Evolutionary conservation across 306 rosid genomes (phyloP).

Genomic region (Fragaria ananassa): DNA sequence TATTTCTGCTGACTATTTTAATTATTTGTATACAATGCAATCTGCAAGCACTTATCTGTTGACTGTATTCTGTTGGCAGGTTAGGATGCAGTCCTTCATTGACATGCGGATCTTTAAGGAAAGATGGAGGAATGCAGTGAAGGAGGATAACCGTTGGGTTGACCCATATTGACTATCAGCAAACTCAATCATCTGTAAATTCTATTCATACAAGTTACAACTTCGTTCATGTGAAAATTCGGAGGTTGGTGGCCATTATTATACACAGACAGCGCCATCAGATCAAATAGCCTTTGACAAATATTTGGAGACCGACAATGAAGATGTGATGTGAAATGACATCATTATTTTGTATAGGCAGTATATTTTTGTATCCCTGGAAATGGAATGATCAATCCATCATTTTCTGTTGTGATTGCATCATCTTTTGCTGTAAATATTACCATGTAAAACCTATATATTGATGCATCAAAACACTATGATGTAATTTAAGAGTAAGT

Average conservation of each 20-base stretch:
- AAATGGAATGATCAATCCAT: not conserved
- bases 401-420: not conserved
- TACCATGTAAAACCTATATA: not conserved
- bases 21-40: not conserved
- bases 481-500: too few relatives aligned
- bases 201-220: not conserved
- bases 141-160: slow-evolving; percentile 40
- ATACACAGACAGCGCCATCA: slow-evolving; percentile 22
- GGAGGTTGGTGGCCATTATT: not conserved
- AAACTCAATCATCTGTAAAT: slow-evolving; percentile 29
- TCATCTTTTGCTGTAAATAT: slow-evolving; percentile 11
- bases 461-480: too few relatives aligned
- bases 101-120: slow-evolving; percentile 45
- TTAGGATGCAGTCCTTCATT: slow-evolving; percentile 38
- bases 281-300: slow-evolving; percentile 4
- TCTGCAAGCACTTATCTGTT: not conserved
- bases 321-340: slow-evolving; percentile 3
- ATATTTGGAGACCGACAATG: slow-evolving; percentile 1
- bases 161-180: slow-evolving; percentile 47
- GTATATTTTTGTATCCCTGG: not conserved
- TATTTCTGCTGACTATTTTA: not conserved
- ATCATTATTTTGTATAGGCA: not conserved
- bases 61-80: slow-evolving; percentile 27
- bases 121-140: slow-evolving; percentile 41
- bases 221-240: not conserved